Evolutionary conservation across 495 filamentous ascomycete species (phyloP).

Genomic region (Corynascus novoguineensis): DNA sequence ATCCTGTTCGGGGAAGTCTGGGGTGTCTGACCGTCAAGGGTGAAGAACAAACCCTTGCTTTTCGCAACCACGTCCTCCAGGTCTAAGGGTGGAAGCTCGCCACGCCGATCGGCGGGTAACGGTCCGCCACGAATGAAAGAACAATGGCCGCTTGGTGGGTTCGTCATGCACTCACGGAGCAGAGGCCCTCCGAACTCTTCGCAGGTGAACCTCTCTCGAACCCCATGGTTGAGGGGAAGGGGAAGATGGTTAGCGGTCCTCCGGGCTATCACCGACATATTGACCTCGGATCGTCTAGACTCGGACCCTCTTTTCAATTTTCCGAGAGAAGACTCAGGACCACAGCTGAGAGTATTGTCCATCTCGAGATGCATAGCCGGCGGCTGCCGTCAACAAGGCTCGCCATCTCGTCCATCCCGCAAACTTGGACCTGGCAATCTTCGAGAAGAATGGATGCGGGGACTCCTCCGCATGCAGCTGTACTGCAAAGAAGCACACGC

Average conservation of each 20-base stretch:
- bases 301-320: neutral
- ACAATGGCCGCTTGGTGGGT: slow-evolving; percentile 4
- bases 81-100: slow-evolving; percentile 1
- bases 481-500: neutral
- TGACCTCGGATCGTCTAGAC: slow-evolving; percentile 4
- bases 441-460: neutral
- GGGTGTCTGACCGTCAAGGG: neutral
- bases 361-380: neutral
- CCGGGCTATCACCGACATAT: slow-evolving; percentile 1
- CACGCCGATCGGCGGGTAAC: slow-evolving; percentile 8
- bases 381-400: neutral
- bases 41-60: neutral
- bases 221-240: too few relatives aligned
- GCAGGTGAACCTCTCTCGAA: slow-evolving; percentile 20
- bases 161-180: slow-evolving; percentile 20
- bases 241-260: neutral
- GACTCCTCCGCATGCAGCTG: neutral
- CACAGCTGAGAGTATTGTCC: neutral
- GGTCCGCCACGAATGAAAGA: neutral
- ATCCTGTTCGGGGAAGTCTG: slow-evolving; percentile 9
- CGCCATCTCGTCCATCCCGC: neutral
- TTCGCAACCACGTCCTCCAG: slow-evolving; percentile 9
- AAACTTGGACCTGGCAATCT: neutral
- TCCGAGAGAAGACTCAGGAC: neutral
- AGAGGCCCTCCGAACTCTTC: slow-evolving; percentile 12